These are phyloP conservation scores for Apiotrichum akiyoshidainum DNA, from an alignment of 1,284 basidiomycete species.

Conservation along the genomic window DNA sequence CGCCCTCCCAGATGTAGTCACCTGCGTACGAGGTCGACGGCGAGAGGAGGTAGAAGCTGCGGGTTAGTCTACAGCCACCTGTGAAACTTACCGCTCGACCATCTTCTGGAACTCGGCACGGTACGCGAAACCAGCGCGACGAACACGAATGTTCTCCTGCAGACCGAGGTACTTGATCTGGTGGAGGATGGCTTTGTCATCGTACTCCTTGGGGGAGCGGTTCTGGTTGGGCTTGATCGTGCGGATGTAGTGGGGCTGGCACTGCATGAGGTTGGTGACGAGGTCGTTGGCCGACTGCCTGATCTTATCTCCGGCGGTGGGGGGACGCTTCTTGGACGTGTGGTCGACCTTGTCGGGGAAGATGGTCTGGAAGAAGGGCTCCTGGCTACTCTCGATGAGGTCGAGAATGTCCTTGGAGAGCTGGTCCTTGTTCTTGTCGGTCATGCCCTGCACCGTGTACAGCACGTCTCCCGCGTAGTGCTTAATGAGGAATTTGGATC, in stretches of 20 bases:
- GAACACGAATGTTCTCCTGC: conserved; percentile 97
- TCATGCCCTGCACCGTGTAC: conserved; percentile 97
- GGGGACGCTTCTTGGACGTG: conserved; percentile 95
- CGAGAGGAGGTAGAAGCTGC: conserved; percentile 83
- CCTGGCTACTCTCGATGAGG: conserved; percentile 73
- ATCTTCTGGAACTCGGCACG: conserved; percentile 87
- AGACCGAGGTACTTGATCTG: conserved; percentile 99
- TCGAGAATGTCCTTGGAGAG: conserved; percentile 93
- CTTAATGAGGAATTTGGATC: conserved; percentile 81
- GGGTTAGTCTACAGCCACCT: conserved; percentile 30
- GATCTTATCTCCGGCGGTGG: conserved; percentile 97
- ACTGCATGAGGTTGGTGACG: conserved; percentile 92
- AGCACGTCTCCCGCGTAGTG: conserved; percentile 98
- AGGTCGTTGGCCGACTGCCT: conserved; percentile 90
- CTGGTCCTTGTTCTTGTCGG: conserved; percentile 99
- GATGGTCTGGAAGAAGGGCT: conserved; percentile 78
- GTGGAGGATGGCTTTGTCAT: conserved; percentile 89
- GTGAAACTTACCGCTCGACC: conserved; percentile 66
- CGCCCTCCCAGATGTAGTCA: conserved; percentile 95
- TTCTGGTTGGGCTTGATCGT: conserved; percentile 99
- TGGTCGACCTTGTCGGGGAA: conserved; percentile 96
- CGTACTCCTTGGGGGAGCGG: conserved; percentile 87
- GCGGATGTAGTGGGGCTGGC: conserved; percentile 96
- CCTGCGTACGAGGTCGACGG: conserved; percentile 95
- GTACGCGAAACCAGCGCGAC: conserved; percentile 96